Evolutionary conservation across 495 filamentous ascomycete species (phyloP).

Genomic region (Daldinia concentrica): DNA sequence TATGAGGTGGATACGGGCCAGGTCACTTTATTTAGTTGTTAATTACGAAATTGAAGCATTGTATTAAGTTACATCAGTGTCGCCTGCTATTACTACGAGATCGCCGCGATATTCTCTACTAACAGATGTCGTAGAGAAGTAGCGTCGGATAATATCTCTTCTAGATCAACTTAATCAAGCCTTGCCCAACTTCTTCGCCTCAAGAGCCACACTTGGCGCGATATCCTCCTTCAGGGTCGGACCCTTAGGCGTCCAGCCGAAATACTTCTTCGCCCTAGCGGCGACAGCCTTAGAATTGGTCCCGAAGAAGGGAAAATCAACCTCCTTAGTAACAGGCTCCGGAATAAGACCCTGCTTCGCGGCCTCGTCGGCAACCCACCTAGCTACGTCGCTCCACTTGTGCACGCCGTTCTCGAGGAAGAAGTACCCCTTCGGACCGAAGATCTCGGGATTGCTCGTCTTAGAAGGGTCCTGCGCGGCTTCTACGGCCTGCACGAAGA

Average conservation of each 20-base stretch:
- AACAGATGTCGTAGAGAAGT: background rate
- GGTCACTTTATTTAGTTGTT: background rate
- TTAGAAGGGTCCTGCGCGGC: slow-evolving; percentile 59
- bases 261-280: slow-evolving; percentile 63
- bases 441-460: slow-evolving; percentile 65
- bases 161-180: slow-evolving; percentile 4
- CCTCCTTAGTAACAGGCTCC: slow-evolving; percentile 59
- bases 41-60: background rate
- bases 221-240: slow-evolving; percentile 62
- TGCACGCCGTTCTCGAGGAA: slow-evolving; percentile 76
- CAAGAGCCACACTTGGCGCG: slow-evolving; percentile 59
- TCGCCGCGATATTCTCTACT: background rate
- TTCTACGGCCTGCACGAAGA: slow-evolving; percentile 73
- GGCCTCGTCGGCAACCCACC: slow-evolving; percentile 67
- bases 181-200: slow-evolving; percentile 54
- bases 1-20: background rate
- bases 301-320: slow-evolving; percentile 53
- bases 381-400: slow-evolving; percentile 72
- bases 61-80: background rate
- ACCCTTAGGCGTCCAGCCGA: slow-evolving; percentile 68
- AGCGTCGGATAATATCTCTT: background rate
- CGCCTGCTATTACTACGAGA: background rate
- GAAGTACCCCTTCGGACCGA: slow-evolving; percentile 79
- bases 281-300: slow-evolving; percentile 68
- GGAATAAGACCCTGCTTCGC: slow-evolving; percentile 71